Evolutionary conservation across 2,329 filamentous ascomycete species (phyloP).

Genomic region (Fusarium lateritium): DNA sequence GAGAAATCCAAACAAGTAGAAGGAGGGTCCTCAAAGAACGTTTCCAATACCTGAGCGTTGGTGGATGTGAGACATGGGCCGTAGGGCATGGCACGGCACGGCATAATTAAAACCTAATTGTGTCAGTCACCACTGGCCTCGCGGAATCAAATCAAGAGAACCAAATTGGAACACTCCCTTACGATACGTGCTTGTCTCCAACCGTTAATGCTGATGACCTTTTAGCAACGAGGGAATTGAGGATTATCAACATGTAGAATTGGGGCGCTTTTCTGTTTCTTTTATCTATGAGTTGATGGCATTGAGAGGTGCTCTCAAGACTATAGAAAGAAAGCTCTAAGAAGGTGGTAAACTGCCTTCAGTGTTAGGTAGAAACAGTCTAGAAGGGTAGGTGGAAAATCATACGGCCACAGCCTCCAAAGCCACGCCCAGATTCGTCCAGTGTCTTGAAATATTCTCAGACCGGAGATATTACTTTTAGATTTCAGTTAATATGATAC

Average conservation of each 20-base stretch:
- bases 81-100: not conserved
- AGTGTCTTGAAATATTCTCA: too few relatives aligned
- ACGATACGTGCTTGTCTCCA: not conserved
- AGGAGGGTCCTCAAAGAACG: constrained; percentile 3
- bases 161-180: not conserved
- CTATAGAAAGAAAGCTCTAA: too few relatives aligned
- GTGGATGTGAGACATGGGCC: constrained; percentile 5
- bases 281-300: too few relatives aligned
- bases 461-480: too few relatives aligned
- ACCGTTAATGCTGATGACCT: not conserved
- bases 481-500: too few relatives aligned
- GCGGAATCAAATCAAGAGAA: not conserved
- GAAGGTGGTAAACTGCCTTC: too few relatives aligned
- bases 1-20: constrained; percentile 5
- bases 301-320: too few relatives aligned
- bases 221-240: not conserved
- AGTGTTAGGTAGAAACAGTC: too few relatives aligned
- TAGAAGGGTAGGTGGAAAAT: too few relatives aligned
- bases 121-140: not conserved
- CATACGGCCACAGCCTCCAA: too few relatives aligned
- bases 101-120: not conserved
- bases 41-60: not conserved
- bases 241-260: not conserved
- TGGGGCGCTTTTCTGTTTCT: too few relatives aligned
- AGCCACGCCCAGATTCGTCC: too few relatives aligned